Conservation (phyloP, 257 asterid species). For the Solanum raphanifolium region DNA sequence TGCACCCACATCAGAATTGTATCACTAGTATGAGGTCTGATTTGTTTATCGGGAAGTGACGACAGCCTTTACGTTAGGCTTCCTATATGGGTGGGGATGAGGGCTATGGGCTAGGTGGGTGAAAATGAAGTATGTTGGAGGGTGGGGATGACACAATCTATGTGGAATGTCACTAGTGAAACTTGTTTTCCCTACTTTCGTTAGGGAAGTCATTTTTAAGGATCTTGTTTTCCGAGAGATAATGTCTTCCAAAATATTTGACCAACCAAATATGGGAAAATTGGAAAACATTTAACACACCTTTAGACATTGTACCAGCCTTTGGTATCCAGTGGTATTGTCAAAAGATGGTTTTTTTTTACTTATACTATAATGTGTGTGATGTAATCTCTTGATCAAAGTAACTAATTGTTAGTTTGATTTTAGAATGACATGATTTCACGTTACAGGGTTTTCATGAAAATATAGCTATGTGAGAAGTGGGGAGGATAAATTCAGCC, state of each 20-base stretch:
- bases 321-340: not conserved
- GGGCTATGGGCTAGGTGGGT: not conserved
- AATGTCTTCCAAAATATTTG: not conserved
- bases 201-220: not conserved
- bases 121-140: not conserved
- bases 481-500: not conserved
- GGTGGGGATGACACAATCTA: not conserved
- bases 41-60: not conserved
- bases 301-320: not conserved
- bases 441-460: not conserved
- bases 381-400: not conserved
- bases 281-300: not conserved
- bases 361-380: not conserved
- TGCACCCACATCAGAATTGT: not conserved
- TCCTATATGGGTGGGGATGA: not conserved
- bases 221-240: not conserved
- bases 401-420: not conserved
- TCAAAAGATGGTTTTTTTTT: not conserved
- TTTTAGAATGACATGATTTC: not conserved
- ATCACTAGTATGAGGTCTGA: not conserved
- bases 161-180: not conserved
- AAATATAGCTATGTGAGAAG: not conserved
- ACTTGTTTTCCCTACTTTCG: not conserved
- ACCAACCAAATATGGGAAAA: not conserved
- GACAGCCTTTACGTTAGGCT: not conserved